These are phyloP conservation scores for Alternaria sp. DNA, from an alignment of 2,329 filamentous ascomycete genomes.

Conservation along the genomic window DNA sequence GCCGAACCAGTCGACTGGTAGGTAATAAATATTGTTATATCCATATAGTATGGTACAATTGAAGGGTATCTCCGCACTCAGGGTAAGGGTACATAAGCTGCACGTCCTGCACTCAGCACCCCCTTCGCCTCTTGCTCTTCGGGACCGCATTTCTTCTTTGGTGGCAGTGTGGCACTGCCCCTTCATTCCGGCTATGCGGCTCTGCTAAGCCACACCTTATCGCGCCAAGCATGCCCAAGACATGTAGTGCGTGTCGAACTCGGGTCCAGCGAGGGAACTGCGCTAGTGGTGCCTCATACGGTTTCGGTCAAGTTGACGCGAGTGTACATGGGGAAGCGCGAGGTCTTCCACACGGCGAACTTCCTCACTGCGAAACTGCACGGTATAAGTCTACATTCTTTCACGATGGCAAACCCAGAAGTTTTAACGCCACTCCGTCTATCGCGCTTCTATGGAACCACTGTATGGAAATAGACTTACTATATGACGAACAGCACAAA, in stretches of 20 bases:
- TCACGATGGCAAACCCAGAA: not conserved
- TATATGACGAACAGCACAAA: slow-evolving; percentile 30
- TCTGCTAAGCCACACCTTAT: not conserved
- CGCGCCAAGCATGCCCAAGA: slow-evolving; percentile 15
- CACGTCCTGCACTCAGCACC: not conserved
- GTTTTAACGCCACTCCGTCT: slow-evolving; percentile 7
- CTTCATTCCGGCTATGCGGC: slow-evolving; percentile 4
- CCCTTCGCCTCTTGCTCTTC: not conserved
- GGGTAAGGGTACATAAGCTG: not conserved
- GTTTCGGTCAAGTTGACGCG: slow-evolving; percentile 30
- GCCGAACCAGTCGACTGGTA: slow-evolving; percentile 13
- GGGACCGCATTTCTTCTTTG: not conserved
- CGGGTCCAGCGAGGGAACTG: not conserved
- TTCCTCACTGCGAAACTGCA: slow-evolving; percentile 33
- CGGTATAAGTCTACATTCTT: slow-evolving; percentile 28
- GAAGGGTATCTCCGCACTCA: slow-evolving; percentile 7
- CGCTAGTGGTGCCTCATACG: slow-evolving; percentile 15
- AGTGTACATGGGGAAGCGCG: slow-evolving; percentile 25
- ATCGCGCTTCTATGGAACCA: slow-evolving; percentile 11
- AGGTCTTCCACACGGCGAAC: slow-evolving; percentile 32
- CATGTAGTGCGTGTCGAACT: not conserved
- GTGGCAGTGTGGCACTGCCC: not conserved
- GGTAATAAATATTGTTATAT: slow-evolving; percentile 18
- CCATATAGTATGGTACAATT: slow-evolving; percentile 11
- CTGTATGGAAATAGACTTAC: slow-evolving; percentile 28